phyloP scores from a whole-genome alignment of 805 yeast genomes.

The Nakazawaea wickerhamii region DNA sequence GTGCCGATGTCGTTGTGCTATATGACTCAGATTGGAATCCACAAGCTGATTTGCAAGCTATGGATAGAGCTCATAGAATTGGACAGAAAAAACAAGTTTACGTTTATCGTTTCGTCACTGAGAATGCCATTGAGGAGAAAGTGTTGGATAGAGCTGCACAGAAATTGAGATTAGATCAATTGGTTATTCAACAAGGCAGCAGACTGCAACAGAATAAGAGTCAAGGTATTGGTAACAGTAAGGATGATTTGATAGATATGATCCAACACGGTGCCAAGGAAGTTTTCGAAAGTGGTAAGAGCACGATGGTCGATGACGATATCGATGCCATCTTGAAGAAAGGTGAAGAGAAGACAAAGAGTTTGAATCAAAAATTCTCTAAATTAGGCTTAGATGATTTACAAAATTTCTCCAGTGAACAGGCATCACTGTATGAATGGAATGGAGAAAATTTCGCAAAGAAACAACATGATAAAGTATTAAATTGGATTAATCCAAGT shows the following conservation, averaged over 20 bases:
- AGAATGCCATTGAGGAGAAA: slow-evolving; percentile 93
- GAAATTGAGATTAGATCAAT: slow-evolving; percentile 83
- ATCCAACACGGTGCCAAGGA: slow-evolving; percentile 95
- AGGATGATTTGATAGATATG: slow-evolving; percentile 89
- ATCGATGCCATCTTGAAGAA: slow-evolving; percentile 75
- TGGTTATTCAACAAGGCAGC: slow-evolving; percentile 88
- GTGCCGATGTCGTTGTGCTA: slow-evolving; percentile 84
- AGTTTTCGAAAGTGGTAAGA: slow-evolving; percentile 55
- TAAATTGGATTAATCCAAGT: slow-evolving; percentile 69
- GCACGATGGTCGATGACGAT: slow-evolving; percentile 47
- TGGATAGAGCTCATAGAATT: slow-evolving; percentile 97
- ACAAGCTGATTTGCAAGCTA: slow-evolving; percentile 95
- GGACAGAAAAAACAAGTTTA: slow-evolving; percentile 95
- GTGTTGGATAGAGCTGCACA: slow-evolving; percentile 95
- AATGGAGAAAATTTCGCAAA: slow-evolving; percentile 83
- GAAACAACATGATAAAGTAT: slow-evolving; percentile 34
- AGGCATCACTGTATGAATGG: slow-evolving; percentile 90
- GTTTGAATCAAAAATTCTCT: slow-evolving; percentile 75
- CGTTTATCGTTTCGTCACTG: slow-evolving; percentile 90
- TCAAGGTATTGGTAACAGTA: slow-evolving; percentile 45
- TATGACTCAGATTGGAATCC: slow-evolving; percentile 98
- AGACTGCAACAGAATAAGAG: slow-evolving; percentile 37
- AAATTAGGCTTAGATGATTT: slow-evolving; percentile 88
- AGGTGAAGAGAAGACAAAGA: slow-evolving; percentile 79
- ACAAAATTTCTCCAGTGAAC: slow-evolving; percentile 82